A percentile compares a stretch with the other conserved stretches of the same genome.
These are phyloP conservation scores for Areca catechu DNA, from an alignment of 176 grass and related monocot genomes.

Conservation along the genomic window DNA sequence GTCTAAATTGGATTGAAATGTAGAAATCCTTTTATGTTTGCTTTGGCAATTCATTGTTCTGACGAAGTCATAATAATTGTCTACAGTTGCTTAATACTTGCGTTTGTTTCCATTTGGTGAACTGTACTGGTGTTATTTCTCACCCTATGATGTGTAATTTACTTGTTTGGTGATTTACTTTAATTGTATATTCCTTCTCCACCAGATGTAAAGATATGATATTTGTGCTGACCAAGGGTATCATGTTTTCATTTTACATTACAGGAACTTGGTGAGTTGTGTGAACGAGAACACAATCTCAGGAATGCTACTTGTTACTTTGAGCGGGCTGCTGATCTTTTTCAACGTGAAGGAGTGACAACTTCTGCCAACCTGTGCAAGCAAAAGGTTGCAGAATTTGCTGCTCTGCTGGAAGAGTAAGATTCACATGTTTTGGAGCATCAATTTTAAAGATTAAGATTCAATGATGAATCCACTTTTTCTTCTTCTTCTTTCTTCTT, in stretches of 20 bases:
- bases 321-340: conserved; percentile 84
- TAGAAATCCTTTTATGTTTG: too few relatives aligned
- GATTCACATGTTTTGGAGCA: conserved; percentile 17
- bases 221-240: neutral
- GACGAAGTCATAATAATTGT: too few relatives aligned
- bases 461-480: neutral
- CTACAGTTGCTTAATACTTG: too few relatives aligned
- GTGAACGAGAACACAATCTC: conserved; percentile 85
- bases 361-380: conserved; percentile 76
- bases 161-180: too few relatives aligned
- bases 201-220: too few relatives aligned
- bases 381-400: conserved; percentile 89
- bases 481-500: too few relatives aligned
- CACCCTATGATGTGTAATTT: too few relatives aligned
- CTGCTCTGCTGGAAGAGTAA: conserved; percentile 98
- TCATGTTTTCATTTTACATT: conserved; percentile 21
- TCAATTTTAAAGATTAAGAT: neutral
- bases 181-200: too few relatives aligned
- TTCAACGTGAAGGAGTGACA: conserved; percentile 69
- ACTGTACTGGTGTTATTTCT: too few relatives aligned
- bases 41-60: too few relatives aligned
- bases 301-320: conserved; percentile 73
- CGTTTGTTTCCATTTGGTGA: too few relatives aligned
- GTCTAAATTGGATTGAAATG: too few relatives aligned
- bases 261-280: conserved; percentile 95